Conservation (phyloP, 2,329 filamentous ascomycete species). For the Hypoxylon sp. region DNA sequence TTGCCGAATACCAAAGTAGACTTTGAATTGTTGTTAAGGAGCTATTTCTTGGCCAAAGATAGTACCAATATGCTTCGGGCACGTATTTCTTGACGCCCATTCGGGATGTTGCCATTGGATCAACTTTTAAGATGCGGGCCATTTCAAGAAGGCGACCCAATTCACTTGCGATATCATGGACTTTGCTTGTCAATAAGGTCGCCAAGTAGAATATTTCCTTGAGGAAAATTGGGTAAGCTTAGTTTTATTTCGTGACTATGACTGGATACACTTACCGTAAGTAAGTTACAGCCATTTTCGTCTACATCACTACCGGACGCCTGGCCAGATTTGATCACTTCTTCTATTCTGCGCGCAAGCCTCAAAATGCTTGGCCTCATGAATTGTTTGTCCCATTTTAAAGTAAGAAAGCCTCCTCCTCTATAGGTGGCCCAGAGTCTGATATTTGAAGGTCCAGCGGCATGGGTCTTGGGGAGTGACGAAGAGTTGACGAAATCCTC, state of each 20-base stretch:
- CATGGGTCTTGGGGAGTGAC: no score
- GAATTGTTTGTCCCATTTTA: neutral
- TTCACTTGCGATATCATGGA: neutral
- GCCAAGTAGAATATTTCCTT: conserved; percentile 8
- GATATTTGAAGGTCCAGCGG: no score
- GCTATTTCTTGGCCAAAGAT: neutral
- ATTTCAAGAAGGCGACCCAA: conserved; percentile 7
- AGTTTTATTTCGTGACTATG: neutral
- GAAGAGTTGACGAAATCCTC: neutral
- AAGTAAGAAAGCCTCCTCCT: no score
- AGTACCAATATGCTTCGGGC: no score
- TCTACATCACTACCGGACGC: conserved; percentile 14
- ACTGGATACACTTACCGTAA: conserved; percentile 1
- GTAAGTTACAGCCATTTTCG: conserved; percentile 17
- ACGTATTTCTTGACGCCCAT: neutral
- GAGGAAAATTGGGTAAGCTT: neutral
- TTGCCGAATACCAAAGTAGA: neutral
- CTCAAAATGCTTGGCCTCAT: neutral
- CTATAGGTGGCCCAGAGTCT: no score
- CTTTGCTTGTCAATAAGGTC: no score
- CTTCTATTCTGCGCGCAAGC: conserved; percentile 5
- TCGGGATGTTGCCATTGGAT: conserved; percentile 3
- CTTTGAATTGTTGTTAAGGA: neutral
- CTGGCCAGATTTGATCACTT: neutral
- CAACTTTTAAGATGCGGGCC: neutral